Percentiles rank a stretch among this genome's conserved stretches.
These are phyloP conservation scores for Sclerotinia spermophila DNA, from an alignment of 2,329 filamentous ascomycete genomes.

Conservation along the genomic window DNA sequence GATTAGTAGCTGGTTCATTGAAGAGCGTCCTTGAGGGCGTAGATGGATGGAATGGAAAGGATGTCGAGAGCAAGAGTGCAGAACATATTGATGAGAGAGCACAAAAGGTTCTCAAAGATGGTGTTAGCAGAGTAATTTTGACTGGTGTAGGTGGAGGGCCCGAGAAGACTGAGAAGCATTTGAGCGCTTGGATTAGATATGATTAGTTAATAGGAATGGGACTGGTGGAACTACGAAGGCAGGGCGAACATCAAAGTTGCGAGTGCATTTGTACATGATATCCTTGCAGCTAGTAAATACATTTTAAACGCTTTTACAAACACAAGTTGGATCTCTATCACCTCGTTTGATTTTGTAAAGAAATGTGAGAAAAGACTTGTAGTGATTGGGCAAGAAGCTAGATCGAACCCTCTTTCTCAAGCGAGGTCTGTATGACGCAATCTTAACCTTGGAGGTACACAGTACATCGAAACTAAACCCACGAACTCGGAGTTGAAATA, in stretches of 20 bases:
- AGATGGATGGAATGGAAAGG: conserved; percentile 67
- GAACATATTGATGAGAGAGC: conserved; percentile 63
- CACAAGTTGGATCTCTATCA: neutral
- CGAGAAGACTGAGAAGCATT: conserved; percentile 69
- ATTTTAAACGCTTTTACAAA: neutral
- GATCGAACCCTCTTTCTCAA: neutral
- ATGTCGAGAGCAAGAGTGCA: conserved; percentile 48
- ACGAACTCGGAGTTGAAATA: neutral
- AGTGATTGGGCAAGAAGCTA: neutral
- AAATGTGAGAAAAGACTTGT: neutral
- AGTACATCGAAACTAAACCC: neutral
- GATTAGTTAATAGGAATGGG: neutral
- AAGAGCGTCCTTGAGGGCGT: conserved; percentile 60
- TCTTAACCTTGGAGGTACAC: neutral
- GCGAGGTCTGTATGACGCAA: neutral
- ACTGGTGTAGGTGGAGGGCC: conserved; percentile 91
- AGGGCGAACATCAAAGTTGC: neutral
- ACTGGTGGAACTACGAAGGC: neutral
- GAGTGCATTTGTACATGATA: conserved; percentile 2
- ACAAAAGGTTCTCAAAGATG: conserved; percentile 65
- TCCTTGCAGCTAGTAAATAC: neutral
- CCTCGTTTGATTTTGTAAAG: neutral
- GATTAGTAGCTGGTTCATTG: conserved; percentile 72
- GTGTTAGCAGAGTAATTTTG: conserved; percentile 84
- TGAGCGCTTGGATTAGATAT: conserved; percentile 49